Evolutionary conservation across 1,284 basidiomycete genomes (phyloP).

Genomic region (Retiboletus flavoniger): DNA sequence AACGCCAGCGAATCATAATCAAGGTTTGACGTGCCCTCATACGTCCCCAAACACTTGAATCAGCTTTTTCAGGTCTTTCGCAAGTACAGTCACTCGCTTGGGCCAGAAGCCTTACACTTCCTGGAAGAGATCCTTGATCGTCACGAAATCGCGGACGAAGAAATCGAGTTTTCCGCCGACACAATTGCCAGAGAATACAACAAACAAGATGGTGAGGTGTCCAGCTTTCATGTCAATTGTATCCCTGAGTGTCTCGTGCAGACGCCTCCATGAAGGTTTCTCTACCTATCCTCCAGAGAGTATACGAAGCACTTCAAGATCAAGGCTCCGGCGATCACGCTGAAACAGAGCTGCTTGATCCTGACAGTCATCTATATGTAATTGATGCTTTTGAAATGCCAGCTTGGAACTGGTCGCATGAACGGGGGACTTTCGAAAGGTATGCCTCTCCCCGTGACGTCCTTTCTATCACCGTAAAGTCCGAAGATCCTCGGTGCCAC

Average conservation of each 20-base stretch:
- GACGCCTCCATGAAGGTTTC: constrained; percentile 82
- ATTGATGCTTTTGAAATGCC: constrained; percentile 96
- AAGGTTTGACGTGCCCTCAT: constrained; percentile 45
- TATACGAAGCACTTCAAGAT: constrained; percentile 81
- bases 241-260: constrained; percentile 29
- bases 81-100: constrained; percentile 81
- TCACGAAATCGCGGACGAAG: constrained; percentile 68
- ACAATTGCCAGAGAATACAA: constrained; percentile 87
- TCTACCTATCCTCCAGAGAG: constrained; percentile 67
- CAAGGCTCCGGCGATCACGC: constrained; percentile 58
- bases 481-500: constrained; percentile 43
- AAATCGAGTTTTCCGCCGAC: constrained; percentile 78
- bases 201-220: constrained; percentile 77
- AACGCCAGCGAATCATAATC: constrained; percentile 60
- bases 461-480: constrained; percentile 11
- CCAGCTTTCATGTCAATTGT: constrained; percentile 11
- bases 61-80: constrained; percentile 59
- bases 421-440: constrained; percentile 85
- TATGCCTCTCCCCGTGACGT: constrained; percentile 34
- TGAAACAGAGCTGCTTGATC: constrained; percentile 69
- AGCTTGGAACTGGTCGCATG: constrained; percentile 82
- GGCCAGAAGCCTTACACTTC: constrained; percentile 69
- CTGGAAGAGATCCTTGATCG: constrained; percentile 66
- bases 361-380: constrained; percentile 81
- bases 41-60: background rate